phyloP scores from a whole-genome alignment of 2,329 filamentous ascomycete species.

The Hypoxylon sp. region DNA sequence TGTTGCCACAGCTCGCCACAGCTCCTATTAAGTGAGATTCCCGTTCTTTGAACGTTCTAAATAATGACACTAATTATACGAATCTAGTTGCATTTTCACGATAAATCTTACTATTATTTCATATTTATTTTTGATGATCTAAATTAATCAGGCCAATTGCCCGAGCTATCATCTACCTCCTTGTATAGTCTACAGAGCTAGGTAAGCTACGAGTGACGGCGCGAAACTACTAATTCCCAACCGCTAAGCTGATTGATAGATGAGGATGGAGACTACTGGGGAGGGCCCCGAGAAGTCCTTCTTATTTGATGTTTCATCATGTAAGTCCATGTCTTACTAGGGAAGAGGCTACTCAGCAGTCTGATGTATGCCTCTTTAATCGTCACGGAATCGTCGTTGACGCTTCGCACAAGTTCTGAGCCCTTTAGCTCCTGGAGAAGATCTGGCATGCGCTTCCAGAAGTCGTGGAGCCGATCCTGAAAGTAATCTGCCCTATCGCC shows the following conservation, averaged over 20 bases:
- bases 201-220: neutral
- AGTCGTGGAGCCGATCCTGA: neutral
- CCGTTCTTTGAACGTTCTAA: neutral
- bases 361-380: constrained; percentile 7
- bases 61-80: neutral
- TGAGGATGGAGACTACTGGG: neutral
- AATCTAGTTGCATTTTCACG: neutral
- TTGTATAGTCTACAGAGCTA: neutral
- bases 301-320: neutral
- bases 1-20: neutral
- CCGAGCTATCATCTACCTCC: neutral
- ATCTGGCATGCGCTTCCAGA: neutral
- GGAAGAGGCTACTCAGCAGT: constrained; percentile 5
- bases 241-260: too few species aligned
- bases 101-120: neutral
- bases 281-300: neutral
- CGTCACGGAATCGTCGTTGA: constrained; percentile 5
- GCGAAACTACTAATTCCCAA: neutral
- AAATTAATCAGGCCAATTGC: neutral
- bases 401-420: neutral
- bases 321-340: constrained; percentile 5
- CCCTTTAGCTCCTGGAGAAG: neutral
- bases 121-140: neutral
- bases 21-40: neutral
- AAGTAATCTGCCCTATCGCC: neutral